Evolutionary conservation across 257 asterid genomes (phyloP), one percentile per base, ranked within the genome.

Genomic region (Gynochthodes officinalis): DNA sequence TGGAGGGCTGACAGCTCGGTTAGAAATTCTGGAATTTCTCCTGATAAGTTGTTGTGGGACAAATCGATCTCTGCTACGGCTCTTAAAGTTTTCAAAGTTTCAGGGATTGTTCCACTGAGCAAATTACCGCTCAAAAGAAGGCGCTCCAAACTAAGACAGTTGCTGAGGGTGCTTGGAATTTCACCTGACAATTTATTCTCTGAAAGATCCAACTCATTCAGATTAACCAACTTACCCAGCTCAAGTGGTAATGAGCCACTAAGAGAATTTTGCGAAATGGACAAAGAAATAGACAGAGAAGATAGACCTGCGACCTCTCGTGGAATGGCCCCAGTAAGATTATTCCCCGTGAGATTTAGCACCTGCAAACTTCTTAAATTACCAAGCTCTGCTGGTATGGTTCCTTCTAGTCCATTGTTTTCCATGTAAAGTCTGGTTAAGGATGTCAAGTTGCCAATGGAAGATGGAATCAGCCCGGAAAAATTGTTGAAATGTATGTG

Each of bases 41-140:
- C 82, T 7, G 79, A 64, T 15, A 80, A 48, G 53, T 80, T 77
- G 30, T 81, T 77, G 18, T 10, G 67, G 1, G 82, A 76, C 0
- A 81, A 67, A 73, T 77, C 75, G 0, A 80, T 23, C 62, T 40
- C 69, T 19, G 35, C 44, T 35, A 76, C n/a, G 5, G 67, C 74
- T 59, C 27, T 70, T 55, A 69, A 54, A 39, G 43, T 27, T 32
- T 37, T 66, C 37, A 81, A 49, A 15, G 82, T 65, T 25, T 70
- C 77, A 14, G 84, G 84, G 63, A 81, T 58, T 19, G 67, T 48
- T 39, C 84, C 82, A 15, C 30, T 40, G 28, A 76, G 65, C 44
- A 53, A 27, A 53, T 75, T 79, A 19, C 44, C 27, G 11, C 52
- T 50, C 27, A 76, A 7, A 9, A 71, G n/a, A 5, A 80, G 55